phyloP scores from a whole-genome alignment of 371 early-diverging fungal species.

The Gilbertella persicaria region DNA sequence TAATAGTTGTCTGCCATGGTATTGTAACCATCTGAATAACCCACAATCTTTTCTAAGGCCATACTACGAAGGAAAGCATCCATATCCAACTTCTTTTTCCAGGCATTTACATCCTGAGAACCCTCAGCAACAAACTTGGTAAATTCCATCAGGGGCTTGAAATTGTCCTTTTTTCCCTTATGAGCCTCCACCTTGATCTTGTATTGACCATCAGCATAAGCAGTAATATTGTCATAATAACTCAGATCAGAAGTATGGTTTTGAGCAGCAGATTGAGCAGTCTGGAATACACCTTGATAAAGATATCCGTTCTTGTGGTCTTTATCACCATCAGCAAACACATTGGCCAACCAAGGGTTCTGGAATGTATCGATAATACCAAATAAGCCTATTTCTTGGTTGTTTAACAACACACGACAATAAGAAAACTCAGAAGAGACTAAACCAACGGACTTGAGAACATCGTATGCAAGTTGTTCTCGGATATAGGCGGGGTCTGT shows the following conservation, averaged over 20 bases:
- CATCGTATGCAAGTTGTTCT: conserved; percentile 31
- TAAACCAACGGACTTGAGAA: conserved; percentile 29
- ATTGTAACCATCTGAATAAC: conserved; percentile 41
- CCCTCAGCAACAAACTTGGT: conserved; percentile 29
- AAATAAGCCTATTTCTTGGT: conserved; percentile 38
- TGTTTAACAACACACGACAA: conserved; percentile 35
- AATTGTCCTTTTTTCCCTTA: conserved; percentile 12
- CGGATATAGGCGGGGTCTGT: conserved; percentile 44
- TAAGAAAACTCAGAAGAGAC: conserved; percentile 26
- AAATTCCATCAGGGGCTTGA: conserved; percentile 26
- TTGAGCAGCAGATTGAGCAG: neutral
- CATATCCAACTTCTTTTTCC: conserved; percentile 34
- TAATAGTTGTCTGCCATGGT: conserved; percentile 39
- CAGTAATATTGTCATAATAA: conserved; percentile 17
- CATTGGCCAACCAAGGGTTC: conserved; percentile 38
- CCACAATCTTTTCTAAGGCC: conserved; percentile 37
- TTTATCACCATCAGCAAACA: conserved; percentile 32
- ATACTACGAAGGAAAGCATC: conserved; percentile 36
- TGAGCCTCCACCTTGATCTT: conserved; percentile 27
- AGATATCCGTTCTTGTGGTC: conserved; percentile 35
- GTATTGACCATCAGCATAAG: conserved; percentile 30
- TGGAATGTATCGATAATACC: conserved; percentile 36
- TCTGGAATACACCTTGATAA: conserved; percentile 28
- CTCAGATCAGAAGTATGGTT: conserved; percentile 18
- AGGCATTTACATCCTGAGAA: conserved; percentile 17